Evolutionary conservation across 257 asterid species (phyloP), one percentile per base, ranked within the genome.

Genomic region (Solanum chiquidenum): DNA sequence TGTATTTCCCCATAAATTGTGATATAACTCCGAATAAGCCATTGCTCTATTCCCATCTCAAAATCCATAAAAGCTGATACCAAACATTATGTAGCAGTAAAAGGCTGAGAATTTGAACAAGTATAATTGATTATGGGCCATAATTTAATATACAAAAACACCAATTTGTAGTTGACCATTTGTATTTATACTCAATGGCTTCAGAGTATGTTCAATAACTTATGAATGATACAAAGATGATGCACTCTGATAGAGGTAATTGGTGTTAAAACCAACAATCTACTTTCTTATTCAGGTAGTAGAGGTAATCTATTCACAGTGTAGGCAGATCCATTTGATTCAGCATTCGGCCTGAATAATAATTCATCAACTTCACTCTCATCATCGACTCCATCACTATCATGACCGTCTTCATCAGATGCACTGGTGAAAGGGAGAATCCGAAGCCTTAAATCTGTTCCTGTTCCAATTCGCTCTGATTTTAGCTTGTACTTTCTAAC

Each of bases 401-500:
- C 89, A 16, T 87, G 80, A 73, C 38, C 82, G 9, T 93, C 94
- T 86, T 93, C 96, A n/a, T 92, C 91, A 3, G 12, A 80, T 23
- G 89, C 75, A 86, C 86, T 69, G 21, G 73, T 91, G 27, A 93
- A 92, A 74, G 98, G 98, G 88, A 95, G 94, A 86, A 97, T 92
- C 23, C 92, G 92, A 85, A 97, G 95, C 84, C 92, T 90, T 25
- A 80, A 89, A 62, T 97, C 93, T 12, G 91, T 86, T 87, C 94
- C 98, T 58, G 95, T 85, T 71, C 92, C 92, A 84, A 95, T 91
- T 90, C 98, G 92, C 90, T 94, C 98, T 7, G 98, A 92, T 84
- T 90, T 91, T 35, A 97, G 98, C 89, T 94, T 95, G 91, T 95
- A 97, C 76, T 94, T 95, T 37, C 94, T 93, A 86, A 97, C 91